Evolutionary conservation across 805 yeast species (phyloP), one percentile per base, ranked within the genome.

Genomic region (Schwanniomyces yamadae): DNA sequence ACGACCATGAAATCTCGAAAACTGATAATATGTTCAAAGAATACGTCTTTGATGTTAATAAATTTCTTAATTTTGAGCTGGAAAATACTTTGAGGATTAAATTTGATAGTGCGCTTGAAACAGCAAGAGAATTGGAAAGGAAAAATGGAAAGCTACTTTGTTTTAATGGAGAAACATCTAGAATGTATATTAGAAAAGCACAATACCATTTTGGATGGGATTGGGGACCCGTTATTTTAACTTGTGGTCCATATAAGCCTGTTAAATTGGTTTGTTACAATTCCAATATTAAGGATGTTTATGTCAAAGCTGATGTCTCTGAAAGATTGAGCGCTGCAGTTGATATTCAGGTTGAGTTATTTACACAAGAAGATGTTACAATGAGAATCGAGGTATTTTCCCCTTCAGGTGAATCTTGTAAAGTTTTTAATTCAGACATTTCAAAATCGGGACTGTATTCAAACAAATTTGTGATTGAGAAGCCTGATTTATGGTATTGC

Each of bases 151-250:
- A 48, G 36, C 41, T 52, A 12, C 33, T 27, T 6, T 59, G 62
- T 12, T 71, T 55, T 48, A 68, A 70, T 40, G 78, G 77, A 4
- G 77, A 73, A 12, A 40, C 66, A 7, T 50, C 63, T 31, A 55
- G 80, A 24, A 50, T 67, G 36, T 65, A 71, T 34, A 63, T 68
- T 12, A 56, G 80, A 42, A 74, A 74, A 46, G 75, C 79, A 1
- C 79, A 72, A 48, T 73, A 73, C 45, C 77, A 73, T 41, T 75
- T 59, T 45, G 80, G 80, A 2, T 75, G 79, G 80, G 80, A 75
- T 49, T 75, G 80, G 80, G 79, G 78, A 13, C 75, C 75, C 5
- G 37, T 56, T 3, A 49, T 68, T 32, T 52, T 71, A 49, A 60
- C 72, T 3, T 66, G 74, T 48, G 77, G 77, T 8, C 72, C 72